Conservation (phyloP, 2,329 filamentous ascomycete genomes). For the Sodiomyces alkalinus region DNA sequence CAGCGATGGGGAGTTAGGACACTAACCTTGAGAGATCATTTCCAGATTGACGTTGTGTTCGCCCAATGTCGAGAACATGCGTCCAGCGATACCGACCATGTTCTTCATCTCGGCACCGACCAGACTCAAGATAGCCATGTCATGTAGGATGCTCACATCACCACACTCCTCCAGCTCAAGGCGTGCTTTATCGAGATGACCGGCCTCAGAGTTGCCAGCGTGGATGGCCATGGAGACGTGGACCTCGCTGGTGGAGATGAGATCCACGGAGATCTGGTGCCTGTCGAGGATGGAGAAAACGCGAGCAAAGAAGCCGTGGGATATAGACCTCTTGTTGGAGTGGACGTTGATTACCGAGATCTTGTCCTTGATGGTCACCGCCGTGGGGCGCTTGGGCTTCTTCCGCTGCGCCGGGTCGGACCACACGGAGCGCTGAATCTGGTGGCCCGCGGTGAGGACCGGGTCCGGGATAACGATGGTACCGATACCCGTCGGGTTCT, state of each 20-base stretch:
- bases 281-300: slow-evolving; percentile 87
- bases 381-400: slow-evolving; percentile 62
- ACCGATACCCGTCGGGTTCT: slow-evolving; percentile 65
- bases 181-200: slow-evolving; percentile 51
- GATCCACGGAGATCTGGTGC: slow-evolving; percentile 77
- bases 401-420: slow-evolving; percentile 26
- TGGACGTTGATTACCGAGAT: slow-evolving; percentile 97
- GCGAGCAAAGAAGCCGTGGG: slow-evolving; percentile 87
- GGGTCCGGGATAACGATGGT: slow-evolving; percentile 73
- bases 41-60: slow-evolving; percentile 94
- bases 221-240: slow-evolving; percentile 97
- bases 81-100: slow-evolving; percentile 85
- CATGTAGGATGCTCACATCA: slow-evolving; percentile 74
- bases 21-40: slow-evolving; percentile 94
- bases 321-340: slow-evolving; percentile 90
- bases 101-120: slow-evolving; percentile 96
- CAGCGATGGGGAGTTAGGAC: too few relatives aligned
- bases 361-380: slow-evolving; percentile 93
- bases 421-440: slow-evolving; percentile 36
- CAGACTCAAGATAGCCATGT: slow-evolving; percentile 91
- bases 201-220: slow-evolving; percentile 49
- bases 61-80: slow-evolving; percentile 88
- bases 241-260: slow-evolving; percentile 93
- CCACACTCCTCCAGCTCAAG: slow-evolving; percentile 66
- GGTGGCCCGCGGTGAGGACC: slow-evolving; percentile 36